These are phyloP conservation scores for Saccharomycopsis sp. DNA, from an alignment of 805 yeast species.

Conservation along the genomic window DNA sequence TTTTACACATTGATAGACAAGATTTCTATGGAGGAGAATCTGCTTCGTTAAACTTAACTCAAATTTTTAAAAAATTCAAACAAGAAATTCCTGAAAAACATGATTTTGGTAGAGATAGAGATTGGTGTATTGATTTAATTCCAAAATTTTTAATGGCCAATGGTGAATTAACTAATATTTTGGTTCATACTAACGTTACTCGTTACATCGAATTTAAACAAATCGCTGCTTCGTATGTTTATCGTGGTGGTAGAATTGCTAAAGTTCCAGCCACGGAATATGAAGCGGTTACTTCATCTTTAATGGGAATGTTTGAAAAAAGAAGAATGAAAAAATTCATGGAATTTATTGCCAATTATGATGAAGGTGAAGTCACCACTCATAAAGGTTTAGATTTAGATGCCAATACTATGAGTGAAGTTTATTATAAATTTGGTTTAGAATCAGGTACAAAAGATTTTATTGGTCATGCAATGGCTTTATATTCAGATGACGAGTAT, in stretches of 20 bases:
- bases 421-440: slow-evolving; percentile 79
- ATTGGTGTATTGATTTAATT: slow-evolving; percentile 95
- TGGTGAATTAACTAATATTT: slow-evolving; percentile 92
- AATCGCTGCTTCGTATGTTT: slow-evolving; percentile 91
- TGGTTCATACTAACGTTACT: slow-evolving; percentile 93
- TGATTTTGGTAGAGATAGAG: slow-evolving; percentile 81
- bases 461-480: slow-evolving; percentile 98
- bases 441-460: slow-evolving; percentile 92
- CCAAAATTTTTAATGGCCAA: slow-evolving; percentile 97
- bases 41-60: slow-evolving; percentile 63
- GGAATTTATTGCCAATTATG: slow-evolving; percentile 75
- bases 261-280: slow-evolving; percentile 89
- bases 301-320: slow-evolving; percentile 95
- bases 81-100: slow-evolving; percentile 48
- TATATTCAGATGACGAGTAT: slow-evolving; percentile 89
- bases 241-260: slow-evolving; percentile 80
- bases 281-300: slow-evolving; percentile 84
- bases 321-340: slow-evolving; percentile 87
- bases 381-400: slow-evolving; percentile 84
- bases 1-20: slow-evolving; percentile 90
- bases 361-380: slow-evolving; percentile 68
- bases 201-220: slow-evolving; percentile 94
- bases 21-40: slow-evolving; percentile 93
- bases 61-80: slow-evolving; percentile 71
- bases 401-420: slow-evolving; percentile 81